A percentile compares a stretch with the other conserved stretches of the same genome.
phyloP scores from a whole-genome alignment of 2,329 filamentous ascomycete species.

The Neopestalotiopsis clavispora region DNA sequence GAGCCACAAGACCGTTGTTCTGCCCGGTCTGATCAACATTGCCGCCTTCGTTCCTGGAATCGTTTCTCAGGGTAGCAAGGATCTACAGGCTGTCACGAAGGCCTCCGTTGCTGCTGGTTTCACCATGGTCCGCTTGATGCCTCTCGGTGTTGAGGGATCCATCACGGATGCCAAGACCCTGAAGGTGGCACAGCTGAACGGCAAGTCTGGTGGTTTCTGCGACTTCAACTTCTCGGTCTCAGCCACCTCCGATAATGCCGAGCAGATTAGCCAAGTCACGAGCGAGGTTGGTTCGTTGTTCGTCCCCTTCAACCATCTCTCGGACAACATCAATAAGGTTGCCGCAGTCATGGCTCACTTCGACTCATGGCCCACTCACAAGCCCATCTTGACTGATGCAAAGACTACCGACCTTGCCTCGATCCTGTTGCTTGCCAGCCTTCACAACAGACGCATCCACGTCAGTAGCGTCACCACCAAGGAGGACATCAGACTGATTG shows the following conservation, averaged over 20 bases:
- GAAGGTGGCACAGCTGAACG: slow-evolving; percentile 74
- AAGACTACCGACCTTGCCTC: slow-evolving; percentile 83
- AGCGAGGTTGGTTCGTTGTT: slow-evolving; percentile 80
- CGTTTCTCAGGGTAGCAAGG: slow-evolving; percentile 65
- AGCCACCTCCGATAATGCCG: slow-evolving; percentile 74
- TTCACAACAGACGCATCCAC: slow-evolving; percentile 79
- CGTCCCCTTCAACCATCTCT: slow-evolving; percentile 82
- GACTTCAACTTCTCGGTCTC: slow-evolving; percentile 83
- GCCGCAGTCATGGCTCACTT: slow-evolving; percentile 81
- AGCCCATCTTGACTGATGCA: slow-evolving; percentile 82
- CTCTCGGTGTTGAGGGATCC: slow-evolving; percentile 72
- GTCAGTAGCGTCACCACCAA: slow-evolving; percentile 82
- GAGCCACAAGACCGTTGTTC: slow-evolving; percentile 76
- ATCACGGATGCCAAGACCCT: slow-evolving; percentile 76
- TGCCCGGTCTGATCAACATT: slow-evolving; percentile 79
- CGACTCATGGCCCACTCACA: slow-evolving; percentile 75
- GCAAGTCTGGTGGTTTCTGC: slow-evolving; percentile 69
- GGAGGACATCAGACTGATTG: slow-evolving; percentile 79
- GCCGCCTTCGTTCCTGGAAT: slow-evolving; percentile 81
- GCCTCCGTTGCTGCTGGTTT: slow-evolving; percentile 78
- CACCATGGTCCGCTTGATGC: slow-evolving; percentile 81
- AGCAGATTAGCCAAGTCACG: slow-evolving; percentile 75
- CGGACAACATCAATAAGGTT: slow-evolving; percentile 84
- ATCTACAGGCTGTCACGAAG: slow-evolving; percentile 73
- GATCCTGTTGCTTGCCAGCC: slow-evolving; percentile 75